phyloP scores from a whole-genome alignment of 495 filamentous ascomycete species.

The Arthonia radiata region DNA sequence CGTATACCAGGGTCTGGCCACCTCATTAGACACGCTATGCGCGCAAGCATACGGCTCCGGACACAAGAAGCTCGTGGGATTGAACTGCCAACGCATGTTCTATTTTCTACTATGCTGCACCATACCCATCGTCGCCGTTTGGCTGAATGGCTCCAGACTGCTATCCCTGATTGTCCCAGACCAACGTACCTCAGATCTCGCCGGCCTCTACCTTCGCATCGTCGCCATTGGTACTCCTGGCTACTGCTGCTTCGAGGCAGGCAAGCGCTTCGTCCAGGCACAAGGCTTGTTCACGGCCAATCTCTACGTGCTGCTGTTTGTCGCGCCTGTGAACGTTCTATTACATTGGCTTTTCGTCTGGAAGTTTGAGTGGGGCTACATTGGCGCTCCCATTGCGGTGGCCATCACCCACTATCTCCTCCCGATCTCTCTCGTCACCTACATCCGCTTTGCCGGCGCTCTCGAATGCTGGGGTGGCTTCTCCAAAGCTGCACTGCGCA shows the following conservation, averaged over 20 bases:
- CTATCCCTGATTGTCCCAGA: constrained; percentile 35
- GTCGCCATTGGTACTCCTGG: constrained; percentile 40
- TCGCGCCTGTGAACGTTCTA: constrained; percentile 38
- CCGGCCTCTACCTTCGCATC: constrained; percentile 41
- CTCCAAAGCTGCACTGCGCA: constrained; percentile 37
- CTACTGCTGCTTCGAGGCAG: constrained; percentile 41
- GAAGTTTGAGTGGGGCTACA: constrained; percentile 52
- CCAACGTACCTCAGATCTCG: constrained; percentile 31
- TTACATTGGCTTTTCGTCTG: constrained; percentile 48
- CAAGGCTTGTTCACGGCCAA: constrained; percentile 46
- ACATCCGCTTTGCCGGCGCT: constrained; percentile 32
- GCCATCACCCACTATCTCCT: constrained; percentile 62
- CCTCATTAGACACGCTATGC: constrained; percentile 46
- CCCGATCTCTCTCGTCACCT: constrained; percentile 46
- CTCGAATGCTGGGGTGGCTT: constrained; percentile 63
- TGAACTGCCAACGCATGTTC: constrained; percentile 47
- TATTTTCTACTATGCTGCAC: constrained; percentile 36
- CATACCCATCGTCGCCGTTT: constrained; percentile 35
- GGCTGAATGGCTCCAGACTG: constrained; percentile 30
- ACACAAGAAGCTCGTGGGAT: constrained; percentile 38
- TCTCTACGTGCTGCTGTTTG: constrained; percentile 37
- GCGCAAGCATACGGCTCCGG: constrained; percentile 53
- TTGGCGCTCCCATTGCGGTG: constrained; percentile 67
- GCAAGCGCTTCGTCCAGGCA: constrained; percentile 47
- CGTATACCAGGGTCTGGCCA: constrained; percentile 43